phyloP scores from a whole-genome alignment of 306 rosid species.

The Oxytropis ochrocephala region DNA sequence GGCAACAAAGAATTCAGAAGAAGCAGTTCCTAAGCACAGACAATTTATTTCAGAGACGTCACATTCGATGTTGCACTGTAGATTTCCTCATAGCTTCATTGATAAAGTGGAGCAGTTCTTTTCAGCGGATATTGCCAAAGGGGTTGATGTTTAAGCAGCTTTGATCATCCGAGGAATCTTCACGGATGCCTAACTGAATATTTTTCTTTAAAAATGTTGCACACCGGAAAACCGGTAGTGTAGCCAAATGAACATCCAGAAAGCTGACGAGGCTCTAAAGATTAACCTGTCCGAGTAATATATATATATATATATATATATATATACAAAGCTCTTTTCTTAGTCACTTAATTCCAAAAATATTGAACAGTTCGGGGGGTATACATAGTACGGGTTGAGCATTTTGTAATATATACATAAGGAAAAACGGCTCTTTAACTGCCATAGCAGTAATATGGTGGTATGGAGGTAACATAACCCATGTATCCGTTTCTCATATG shows the following conservation, averaged over 20 bases:
- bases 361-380: background rate
- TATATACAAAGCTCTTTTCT: background rate
- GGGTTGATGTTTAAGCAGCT: slow-evolving; percentile 21
- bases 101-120: slow-evolving; percentile 79
- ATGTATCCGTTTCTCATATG: background rate
- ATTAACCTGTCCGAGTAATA: slow-evolving; percentile 6
- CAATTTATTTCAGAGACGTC: slow-evolving; percentile 40
- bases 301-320: too few species aligned
- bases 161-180: background rate
- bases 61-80: slow-evolving; percentile 58
- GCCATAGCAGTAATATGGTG: slow-evolving; percentile 6
- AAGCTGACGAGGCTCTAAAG: slow-evolving; percentile 13
- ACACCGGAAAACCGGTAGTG: background rate
- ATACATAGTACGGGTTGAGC: background rate
- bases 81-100: slow-evolving; percentile 71
- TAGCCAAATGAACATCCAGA: slow-evolving; percentile 7
- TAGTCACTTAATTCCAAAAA: background rate
- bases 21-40: slow-evolving; percentile 47
- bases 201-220: background rate
- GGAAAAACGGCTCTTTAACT: background rate
- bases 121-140: slow-evolving; percentile 38
- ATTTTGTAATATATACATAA: slow-evolving; percentile 18
- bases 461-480: background rate
- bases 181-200: slow-evolving; percentile 3
- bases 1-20: slow-evolving; percentile 51